Evolutionary conservation across 2,329 filamentous ascomycete genomes (phyloP).

Genomic region (Exophiala aquamarina): DNA sequence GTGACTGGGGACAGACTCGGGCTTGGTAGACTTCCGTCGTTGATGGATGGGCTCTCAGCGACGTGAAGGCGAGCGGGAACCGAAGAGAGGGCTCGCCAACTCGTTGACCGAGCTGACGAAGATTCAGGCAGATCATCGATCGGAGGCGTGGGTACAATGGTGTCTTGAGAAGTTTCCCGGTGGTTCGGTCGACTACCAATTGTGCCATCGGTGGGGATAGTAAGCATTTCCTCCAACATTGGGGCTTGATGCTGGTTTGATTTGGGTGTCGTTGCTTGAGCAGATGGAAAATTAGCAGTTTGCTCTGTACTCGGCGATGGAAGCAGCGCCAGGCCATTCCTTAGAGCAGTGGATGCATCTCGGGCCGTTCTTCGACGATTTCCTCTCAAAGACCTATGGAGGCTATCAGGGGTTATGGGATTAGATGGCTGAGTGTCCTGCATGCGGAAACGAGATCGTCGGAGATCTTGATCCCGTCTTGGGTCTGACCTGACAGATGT

Average conservation of each 20-base stretch:
- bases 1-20: constrained; percentile 89
- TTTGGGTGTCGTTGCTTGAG: constrained; percentile 10
- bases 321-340: constrained; percentile 14
- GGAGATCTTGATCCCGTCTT: constrained; percentile 9
- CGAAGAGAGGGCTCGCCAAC: constrained; percentile 31
- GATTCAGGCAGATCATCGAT: constrained; percentile 26
- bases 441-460: constrained; percentile 17
- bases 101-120: constrained; percentile 39
- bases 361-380: constrained; percentile 6
- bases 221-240: constrained; percentile 2
- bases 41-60: constrained; percentile 68
- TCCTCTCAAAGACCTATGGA: constrained; percentile 7
- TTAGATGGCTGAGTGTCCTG: constrained; percentile 24
- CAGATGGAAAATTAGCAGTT: constrained; percentile 11
- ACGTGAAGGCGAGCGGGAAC: constrained; percentile 42
- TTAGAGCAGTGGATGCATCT: constrained; percentile 2
- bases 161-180: constrained; percentile 24
- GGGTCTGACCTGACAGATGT: constrained; percentile 1
- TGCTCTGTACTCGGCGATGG: constrained; percentile 24
- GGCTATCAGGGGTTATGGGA: constrained; percentile 28
- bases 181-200: constrained; percentile 8
- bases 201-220: constrained; percentile 5
- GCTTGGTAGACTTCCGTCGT: constrained; percentile 91
- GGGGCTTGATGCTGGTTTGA: constrained; percentile 4
- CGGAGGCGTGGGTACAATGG: constrained; percentile 28